Evolutionary conservation across 352 stramenopile genomes (phyloP), one percentile per base, ranked within the genome.

Genomic region (Thalassiosira livingstoniorum): DNA sequence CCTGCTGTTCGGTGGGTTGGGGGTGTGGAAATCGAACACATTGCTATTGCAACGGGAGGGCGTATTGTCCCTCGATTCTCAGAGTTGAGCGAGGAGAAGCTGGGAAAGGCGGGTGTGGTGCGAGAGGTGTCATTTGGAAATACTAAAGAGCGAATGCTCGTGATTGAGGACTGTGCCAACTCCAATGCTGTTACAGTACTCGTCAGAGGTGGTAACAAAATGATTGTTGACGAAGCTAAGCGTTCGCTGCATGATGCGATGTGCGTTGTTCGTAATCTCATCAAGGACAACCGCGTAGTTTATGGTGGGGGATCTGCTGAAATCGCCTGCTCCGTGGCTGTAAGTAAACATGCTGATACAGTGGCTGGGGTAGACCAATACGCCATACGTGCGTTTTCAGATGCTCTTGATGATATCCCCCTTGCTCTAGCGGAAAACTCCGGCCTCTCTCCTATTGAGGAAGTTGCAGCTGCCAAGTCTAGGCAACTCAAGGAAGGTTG

Each of bases 231-330:
- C 47, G 97, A 99, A 92, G 97, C 97, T 37, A 99, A 99, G 90
- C 96, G 98, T 55, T 99, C 97, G 69, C 92, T 99, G 51, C 98
- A 99, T 88, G 98, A 99, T 90, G 97, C 98, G 78, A 99, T 99
- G 97, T 99, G 98, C 87, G 98, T 99, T 34, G 98, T 98, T 43
- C 96, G 98, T 68, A 99, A 99, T 92, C 89, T 99, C 63, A 99
- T 99, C 89, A 98, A 97, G 87, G 98, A 99, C 93, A 99, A 99
- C 92, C 96, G 97, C 68, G 98, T 99, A 63, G 98, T 99, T 54
- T 99, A 99, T 89, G 98, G 98, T 39, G 98, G 98, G 39, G 98
- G 98, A 53, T 95, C 96, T 31, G 96, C 97, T 7, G 98, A 99
- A 87, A 98, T 99, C 77, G 96, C 97, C 2, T 99, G 97, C 86